These are phyloP conservation scores for Corchorus capsularis DNA, from an alignment of 345 rosid genomes.

Conservation along the genomic window DNA sequence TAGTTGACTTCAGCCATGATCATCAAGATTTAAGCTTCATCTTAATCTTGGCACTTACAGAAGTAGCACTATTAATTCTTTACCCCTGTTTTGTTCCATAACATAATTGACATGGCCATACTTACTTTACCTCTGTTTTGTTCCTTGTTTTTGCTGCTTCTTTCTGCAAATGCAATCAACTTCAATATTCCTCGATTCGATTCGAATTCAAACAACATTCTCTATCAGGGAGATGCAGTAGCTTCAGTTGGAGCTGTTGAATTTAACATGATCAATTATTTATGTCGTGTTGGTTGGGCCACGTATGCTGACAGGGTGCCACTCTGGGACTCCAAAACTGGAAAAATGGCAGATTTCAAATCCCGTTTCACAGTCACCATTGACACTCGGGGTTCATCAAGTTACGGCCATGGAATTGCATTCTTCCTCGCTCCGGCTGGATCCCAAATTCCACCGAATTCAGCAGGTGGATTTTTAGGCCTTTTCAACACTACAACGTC, in stretches of 20 bases:
- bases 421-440: slow-evolving; percentile 40
- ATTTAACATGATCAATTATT: slow-evolving; percentile 23
- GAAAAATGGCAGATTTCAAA: slow-evolving; percentile 30
- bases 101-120: background rate
- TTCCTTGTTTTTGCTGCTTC: slow-evolving; percentile 13
- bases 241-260: slow-evolving; percentile 28
- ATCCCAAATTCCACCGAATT: slow-evolving; percentile 45
- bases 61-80: background rate
- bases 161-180: slow-evolving; percentile 14
- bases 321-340: slow-evolving; percentile 28
- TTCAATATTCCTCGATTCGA: slow-evolving; percentile 33
- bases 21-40: slow-evolving; percentile 1
- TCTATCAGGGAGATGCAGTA: slow-evolving; percentile 38
- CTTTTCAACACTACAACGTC: slow-evolving; percentile 28
- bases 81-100: background rate
- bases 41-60: background rate
- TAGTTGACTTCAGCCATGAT: background rate
- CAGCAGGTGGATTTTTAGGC: slow-evolving; percentile 46
- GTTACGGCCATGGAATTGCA: slow-evolving; percentile 26
- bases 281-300: slow-evolving; percentile 29
- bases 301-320: slow-evolving; percentile 24
- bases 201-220: slow-evolving; percentile 7
- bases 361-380: slow-evolving; percentile 29
- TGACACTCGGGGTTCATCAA: background rate
- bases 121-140: slow-evolving; percentile 3